Percentiles rank a stretch among this genome's conserved stretches.
Evolutionary conservation across 2,329 filamentous ascomycete species (phyloP).

Genomic region (Massarina eburnea): DNA sequence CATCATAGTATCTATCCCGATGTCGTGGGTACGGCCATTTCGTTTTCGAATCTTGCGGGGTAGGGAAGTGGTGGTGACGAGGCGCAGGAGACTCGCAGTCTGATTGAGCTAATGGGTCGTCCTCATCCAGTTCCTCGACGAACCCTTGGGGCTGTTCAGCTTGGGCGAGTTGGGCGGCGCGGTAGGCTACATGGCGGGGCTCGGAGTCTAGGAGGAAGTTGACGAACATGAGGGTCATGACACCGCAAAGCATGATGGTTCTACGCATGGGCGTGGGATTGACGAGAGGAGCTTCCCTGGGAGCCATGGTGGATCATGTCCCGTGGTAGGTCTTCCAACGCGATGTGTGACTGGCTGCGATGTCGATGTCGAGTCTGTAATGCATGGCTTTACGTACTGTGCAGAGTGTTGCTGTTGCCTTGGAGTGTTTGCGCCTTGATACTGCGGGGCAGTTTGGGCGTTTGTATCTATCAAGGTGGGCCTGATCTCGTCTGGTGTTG

Average conservation of each 20-base stretch:
- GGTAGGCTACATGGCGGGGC: conserved; percentile 9
- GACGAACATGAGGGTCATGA: conserved; percentile 11
- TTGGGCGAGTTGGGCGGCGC: conserved; percentile 1
- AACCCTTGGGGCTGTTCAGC: background rate
- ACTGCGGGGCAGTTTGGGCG: background rate
- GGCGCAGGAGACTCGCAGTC: background rate
- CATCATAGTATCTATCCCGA: background rate
- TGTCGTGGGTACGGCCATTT: conserved; percentile 2
- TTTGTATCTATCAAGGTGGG: background rate
- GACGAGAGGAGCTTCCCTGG: background rate
- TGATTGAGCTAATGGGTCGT: background rate
- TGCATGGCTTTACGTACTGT: background rate
- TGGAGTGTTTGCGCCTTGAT: background rate
- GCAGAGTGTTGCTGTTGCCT: background rate
- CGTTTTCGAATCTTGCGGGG: background rate
- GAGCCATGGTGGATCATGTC: background rate
- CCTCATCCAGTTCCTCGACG: background rate
- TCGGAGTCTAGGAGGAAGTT: conserved; percentile 11
- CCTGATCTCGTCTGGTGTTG: conserved; percentile 2
- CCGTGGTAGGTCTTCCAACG: background rate
- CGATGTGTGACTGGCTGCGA: too few relatives aligned
- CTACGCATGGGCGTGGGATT: conserved; percentile 6
- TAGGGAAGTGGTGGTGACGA: background rate
- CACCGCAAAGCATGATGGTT: conserved; percentile 5
- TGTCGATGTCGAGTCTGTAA: background rate